Percentiles rank a stretch among this genome's conserved stretches.
phyloP scores from a whole-genome alignment of 768 basidiomycete genomes.

The Naganishia vishniacii region DNA sequence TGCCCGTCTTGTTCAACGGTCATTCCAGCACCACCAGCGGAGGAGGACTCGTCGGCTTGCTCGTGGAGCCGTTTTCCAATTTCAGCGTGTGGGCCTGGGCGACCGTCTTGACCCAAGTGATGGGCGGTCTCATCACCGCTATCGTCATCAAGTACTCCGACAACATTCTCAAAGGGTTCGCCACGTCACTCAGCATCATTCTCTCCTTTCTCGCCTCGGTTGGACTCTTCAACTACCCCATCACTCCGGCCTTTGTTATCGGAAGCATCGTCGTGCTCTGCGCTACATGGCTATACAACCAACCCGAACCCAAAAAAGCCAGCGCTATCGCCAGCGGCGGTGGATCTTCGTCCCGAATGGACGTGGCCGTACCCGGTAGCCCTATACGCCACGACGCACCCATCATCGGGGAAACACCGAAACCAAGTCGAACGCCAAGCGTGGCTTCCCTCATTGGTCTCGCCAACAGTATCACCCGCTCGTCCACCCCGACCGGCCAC shows the following conservation, averaged over 20 bases:
- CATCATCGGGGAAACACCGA: constrained; percentile 44
- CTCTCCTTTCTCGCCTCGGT: constrained; percentile 90
- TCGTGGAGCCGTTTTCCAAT: constrained; percentile 63
- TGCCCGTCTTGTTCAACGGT: constrained; percentile 62
- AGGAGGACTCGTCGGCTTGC: constrained; percentile 31
- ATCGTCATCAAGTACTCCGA: constrained; percentile 91
- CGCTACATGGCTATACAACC: constrained; percentile 89
- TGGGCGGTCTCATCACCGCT: constrained; percentile 88
- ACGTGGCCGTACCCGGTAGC: constrained; percentile 43
- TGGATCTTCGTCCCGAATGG: constrained; percentile 27
- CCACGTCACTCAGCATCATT: constrained; percentile 87
- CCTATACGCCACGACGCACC: constrained; percentile 42
- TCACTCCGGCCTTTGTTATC: constrained; percentile 77
- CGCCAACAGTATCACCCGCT: constrained; percentile 21
- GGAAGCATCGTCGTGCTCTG: constrained; percentile 76
- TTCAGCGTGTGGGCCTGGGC: constrained; percentile 90
- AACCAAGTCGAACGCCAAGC: constrained; percentile 36
- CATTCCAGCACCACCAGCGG: constrained; percentile 45
- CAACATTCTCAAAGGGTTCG: constrained; percentile 79
- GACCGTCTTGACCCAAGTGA: constrained; percentile 77
- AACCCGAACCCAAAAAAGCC: constrained; percentile 51
- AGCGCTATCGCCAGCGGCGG: constrained; percentile 3
- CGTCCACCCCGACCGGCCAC: constrained; percentile 15
- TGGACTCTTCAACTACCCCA: constrained; percentile 78
- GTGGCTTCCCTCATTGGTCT: constrained; percentile 43